Conservation (phyloP, 768 basidiomycete genomes). For the Pisolithus microcarpus region DNA sequence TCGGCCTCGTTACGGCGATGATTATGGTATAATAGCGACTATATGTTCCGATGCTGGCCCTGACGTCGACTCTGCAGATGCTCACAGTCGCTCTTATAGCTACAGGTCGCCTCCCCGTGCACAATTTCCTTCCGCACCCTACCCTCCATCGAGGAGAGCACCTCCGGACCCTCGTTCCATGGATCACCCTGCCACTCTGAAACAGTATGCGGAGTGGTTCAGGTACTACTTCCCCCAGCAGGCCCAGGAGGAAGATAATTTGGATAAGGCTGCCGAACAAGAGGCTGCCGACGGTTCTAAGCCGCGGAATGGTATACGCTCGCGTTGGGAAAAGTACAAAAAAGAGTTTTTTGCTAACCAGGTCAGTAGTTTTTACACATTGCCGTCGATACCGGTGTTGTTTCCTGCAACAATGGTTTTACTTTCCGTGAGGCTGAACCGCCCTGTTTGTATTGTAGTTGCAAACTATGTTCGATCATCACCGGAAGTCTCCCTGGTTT, state of each 20-base stretch:
- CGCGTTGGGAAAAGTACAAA: constrained; percentile 90
- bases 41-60: neutral
- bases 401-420: constrained; percentile 5
- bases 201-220: constrained; percentile 88
- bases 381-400: constrained; percentile 9
- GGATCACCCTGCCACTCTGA: constrained; percentile 73
- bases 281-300: constrained; percentile 77
- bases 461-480: constrained; percentile 92
- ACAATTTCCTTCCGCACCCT: constrained; percentile 34
- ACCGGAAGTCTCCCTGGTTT: constrained; percentile 95
- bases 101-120: constrained; percentile 60
- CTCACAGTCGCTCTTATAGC: constrained; percentile 56
- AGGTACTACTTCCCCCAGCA: constrained; percentile 67
- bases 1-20: constrained; percentile 73
- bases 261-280: constrained; percentile 78
- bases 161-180: constrained; percentile 77
- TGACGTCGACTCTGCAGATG: constrained; percentile 35
- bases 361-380: constrained; percentile 47
- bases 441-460: constrained; percentile 56
- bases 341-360: constrained; percentile 83
- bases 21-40: constrained; percentile 54
- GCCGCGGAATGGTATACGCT: constrained; percentile 76
- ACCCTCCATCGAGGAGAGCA: constrained; percentile 46
- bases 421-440: constrained; percentile 16
- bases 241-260: constrained; percentile 74